These are phyloP conservation scores for Stropharia rugosoannulata DNA, from an alignment of 768 basidiomycete species.

Conservation along the genomic window DNA sequence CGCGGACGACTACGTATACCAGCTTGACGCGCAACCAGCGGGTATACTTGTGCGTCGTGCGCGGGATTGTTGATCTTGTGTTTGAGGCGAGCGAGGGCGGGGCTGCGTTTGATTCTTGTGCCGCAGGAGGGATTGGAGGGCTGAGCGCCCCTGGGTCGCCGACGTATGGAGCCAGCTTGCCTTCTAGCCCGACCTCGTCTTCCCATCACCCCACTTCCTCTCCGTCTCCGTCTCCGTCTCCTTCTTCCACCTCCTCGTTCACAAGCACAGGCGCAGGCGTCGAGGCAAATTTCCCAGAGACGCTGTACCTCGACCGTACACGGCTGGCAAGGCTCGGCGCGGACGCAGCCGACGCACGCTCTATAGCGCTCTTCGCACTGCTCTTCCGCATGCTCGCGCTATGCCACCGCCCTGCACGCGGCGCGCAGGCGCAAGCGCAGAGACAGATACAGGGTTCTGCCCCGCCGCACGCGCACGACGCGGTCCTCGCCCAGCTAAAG, in stretches of 20 bases:
- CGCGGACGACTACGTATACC: conserved; percentile 27
- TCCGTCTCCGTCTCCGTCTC: conserved; percentile 10
- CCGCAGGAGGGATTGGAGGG: not conserved
- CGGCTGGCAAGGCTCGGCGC: conserved; percentile 65
- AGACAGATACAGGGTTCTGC: conserved; percentile 32
- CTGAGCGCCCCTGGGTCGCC: not conserved
- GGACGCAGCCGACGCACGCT: conserved; percentile 74
- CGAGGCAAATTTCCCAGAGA: conserved; percentile 51
- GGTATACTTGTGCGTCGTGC: conserved; percentile 54
- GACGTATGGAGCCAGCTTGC: not conserved
- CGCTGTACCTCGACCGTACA: conserved; percentile 74
- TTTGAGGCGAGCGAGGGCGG: conserved; percentile 34
- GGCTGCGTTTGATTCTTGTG: not conserved
- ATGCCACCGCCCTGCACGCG: too few species aligned
- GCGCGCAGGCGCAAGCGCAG: too few species aligned
- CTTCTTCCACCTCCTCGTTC: conserved; percentile 19
- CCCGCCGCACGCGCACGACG: conserved; percentile 26
- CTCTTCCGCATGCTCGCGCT: conserved; percentile 73
- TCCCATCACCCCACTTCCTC: conserved; percentile 19
- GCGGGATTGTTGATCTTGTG: conserved; percentile 63
- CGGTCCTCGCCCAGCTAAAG: conserved; percentile 55
- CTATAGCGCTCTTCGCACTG: conserved; percentile 78
- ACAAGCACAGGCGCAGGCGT: conserved; percentile 6
- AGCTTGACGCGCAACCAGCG: conserved; percentile 51
- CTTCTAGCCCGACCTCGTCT: conserved; percentile 22